A percentile compares a stretch with the other conserved stretches of the same genome.
Conservation (phyloP, 176 grass and related monocot species). For the Eragrostis nindensis region DNA sequence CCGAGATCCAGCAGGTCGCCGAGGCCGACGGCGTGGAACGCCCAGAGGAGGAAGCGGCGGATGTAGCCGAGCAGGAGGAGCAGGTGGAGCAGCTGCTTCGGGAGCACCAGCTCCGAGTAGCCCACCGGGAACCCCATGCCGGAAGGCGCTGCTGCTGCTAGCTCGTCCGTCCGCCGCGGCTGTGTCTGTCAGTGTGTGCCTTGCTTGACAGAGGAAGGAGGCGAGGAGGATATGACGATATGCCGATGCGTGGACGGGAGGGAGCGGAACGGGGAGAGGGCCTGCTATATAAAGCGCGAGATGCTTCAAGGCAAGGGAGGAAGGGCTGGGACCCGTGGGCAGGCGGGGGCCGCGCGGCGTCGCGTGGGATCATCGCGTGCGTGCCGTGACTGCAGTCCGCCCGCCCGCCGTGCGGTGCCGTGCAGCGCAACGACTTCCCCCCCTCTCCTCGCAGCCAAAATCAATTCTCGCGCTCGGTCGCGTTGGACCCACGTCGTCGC, state of each 20-base stretch:
- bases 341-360: neutral
- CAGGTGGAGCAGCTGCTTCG: conserved; percentile 68
- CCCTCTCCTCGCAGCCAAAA: no score
- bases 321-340: neutral
- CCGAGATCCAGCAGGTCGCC: conserved; percentile 70
- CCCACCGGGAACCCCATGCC: conserved; percentile 81
- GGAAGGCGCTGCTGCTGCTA: no score
- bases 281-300: conserved; percentile 45
- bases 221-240: neutral
- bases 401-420: neutral
- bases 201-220: neutral
- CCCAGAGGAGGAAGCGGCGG: conserved; percentile 67
- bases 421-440: no score
- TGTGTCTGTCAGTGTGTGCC: neutral
- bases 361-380: neutral
- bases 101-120: conserved; percentile 78
- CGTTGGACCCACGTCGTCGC: conserved; percentile 1
- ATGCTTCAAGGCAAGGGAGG: neutral
- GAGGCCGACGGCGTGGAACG: conserved; percentile 77
- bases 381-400: neutral
- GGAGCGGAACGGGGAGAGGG: neutral
- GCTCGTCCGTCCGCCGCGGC: no score
- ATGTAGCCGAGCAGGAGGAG: conserved; percentile 69
- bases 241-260: conserved; percentile 33
- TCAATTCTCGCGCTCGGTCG: neutral